A percentile compares a stretch with the other conserved stretches of the same genome.
These are phyloP conservation scores for Suhomyces maxii DNA, from an alignment of 1,139 yeast genomes.

Conservation along the genomic window DNA sequence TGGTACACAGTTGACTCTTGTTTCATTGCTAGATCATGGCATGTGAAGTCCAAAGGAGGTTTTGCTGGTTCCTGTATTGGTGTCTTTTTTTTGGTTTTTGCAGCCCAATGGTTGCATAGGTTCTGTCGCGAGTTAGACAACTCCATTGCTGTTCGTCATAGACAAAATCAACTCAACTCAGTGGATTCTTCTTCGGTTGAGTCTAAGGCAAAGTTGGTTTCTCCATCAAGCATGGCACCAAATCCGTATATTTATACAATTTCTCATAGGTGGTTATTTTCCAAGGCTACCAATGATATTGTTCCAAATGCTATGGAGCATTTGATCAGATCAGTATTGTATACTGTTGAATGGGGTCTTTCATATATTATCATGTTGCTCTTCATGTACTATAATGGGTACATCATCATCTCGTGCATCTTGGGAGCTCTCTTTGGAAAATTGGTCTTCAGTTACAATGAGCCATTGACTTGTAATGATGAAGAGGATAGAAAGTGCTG, in stretches of 20 bases:
- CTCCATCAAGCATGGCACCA: not conserved
- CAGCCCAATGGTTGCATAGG: constrained; percentile 59
- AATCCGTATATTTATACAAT: constrained; percentile 25
- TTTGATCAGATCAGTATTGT: constrained; percentile 46
- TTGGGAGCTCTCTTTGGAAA: constrained; percentile 64
- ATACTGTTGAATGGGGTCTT: constrained; percentile 60
- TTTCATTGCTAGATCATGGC: constrained; percentile 66
- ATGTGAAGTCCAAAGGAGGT: constrained; percentile 54
- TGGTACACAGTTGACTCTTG: constrained; percentile 60
- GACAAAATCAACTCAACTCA: not conserved
- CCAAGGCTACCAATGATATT: constrained; percentile 14
- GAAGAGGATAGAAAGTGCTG: constrained; percentile 26
- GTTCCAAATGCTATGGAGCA: constrained; percentile 51
- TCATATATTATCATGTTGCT: constrained; percentile 67
- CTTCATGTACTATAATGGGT: constrained; percentile 75
- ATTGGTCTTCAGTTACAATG: constrained; percentile 46
- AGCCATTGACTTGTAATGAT: constrained; percentile 32
- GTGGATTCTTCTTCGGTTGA: constrained; percentile 5
- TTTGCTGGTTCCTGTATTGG: constrained; percentile 76
- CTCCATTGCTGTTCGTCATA: constrained; percentile 26
- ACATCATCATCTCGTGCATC: constrained; percentile 60
- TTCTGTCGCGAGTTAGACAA: constrained; percentile 56
- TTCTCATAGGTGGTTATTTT: constrained; percentile 44
- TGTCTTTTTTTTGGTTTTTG: constrained; percentile 55
- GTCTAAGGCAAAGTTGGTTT: not conserved